A percentile compares a stretch with the other conserved stretches of the same genome.
phyloP scores from a whole-genome alignment of 768 basidiomycete genomes.

The Leccinellum luteum region DNA sequence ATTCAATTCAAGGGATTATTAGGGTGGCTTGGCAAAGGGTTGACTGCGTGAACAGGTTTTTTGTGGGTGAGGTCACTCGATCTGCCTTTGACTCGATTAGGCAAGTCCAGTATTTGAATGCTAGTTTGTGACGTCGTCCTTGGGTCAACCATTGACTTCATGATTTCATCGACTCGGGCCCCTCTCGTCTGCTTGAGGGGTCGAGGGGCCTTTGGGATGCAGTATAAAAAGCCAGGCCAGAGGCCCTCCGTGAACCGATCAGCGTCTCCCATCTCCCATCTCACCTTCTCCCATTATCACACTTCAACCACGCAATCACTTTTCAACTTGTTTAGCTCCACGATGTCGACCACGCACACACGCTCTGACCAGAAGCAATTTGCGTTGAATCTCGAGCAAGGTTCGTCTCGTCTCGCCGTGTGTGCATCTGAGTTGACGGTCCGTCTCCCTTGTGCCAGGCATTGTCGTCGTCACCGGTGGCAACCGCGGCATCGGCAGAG shows the following conservation, averaged over 20 bases:
- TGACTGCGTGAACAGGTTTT: background rate
- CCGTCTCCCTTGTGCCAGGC: slow-evolving; percentile 25
- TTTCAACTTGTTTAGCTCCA: background rate
- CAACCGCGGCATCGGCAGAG: slow-evolving; percentile 59
- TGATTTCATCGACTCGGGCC: background rate
- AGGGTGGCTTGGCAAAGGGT: slow-evolving; percentile 3
- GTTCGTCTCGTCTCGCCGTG: slow-evolving; percentile 19
- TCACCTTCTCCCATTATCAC: background rate
- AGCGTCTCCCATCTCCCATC: background rate
- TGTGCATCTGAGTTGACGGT: background rate
- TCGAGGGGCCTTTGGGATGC: slow-evolving; percentile 12
- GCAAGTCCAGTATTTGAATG: slow-evolving; percentile 3
- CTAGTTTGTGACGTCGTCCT: slow-evolving; percentile 4
- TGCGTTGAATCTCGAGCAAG: slow-evolving; percentile 22
- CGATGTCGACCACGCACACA: slow-evolving; percentile 3
- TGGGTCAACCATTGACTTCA: background rate
- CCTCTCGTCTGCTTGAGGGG: background rate
- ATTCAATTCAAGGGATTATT: background rate
- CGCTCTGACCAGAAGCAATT: background rate
- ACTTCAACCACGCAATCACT: slow-evolving; percentile 4
- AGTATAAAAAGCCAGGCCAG: slow-evolving; percentile 4
- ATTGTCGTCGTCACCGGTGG: slow-evolving; percentile 61
- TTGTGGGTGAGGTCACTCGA: slow-evolving; percentile 18
- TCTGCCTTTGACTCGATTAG: slow-evolving; percentile 4
- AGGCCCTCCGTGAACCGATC: too few species aligned